Percentiles rank a stretch among this genome's conserved stretches.
phyloP scores from a whole-genome alignment of 805 yeast genomes.

The Candida krabiensis region DNA sequence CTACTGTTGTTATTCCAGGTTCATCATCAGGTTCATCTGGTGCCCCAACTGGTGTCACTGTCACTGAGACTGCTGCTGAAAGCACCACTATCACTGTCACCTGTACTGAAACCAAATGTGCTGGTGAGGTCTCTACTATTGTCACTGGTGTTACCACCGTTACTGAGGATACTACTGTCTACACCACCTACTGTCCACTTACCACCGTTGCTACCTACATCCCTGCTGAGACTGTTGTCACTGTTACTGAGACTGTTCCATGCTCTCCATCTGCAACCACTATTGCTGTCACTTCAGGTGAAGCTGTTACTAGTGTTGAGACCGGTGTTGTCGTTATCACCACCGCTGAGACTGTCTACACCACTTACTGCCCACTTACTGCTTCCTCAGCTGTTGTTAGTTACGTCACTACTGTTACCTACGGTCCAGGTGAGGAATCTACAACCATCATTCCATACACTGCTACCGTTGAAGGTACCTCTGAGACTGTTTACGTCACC shows the following conservation, averaged over 20 bases:
- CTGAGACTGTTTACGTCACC: slow-evolving; percentile 14
- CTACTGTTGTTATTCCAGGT: slow-evolving; percentile 17
- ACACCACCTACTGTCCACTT: slow-evolving; percentile 38
- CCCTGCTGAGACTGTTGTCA: slow-evolving; percentile 17
- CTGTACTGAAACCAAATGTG: slow-evolving; percentile 21
- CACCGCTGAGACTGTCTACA: slow-evolving; percentile 21
- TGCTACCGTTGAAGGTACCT: slow-evolving; percentile 11
- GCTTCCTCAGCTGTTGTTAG: slow-evolving; percentile 12
- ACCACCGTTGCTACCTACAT: slow-evolving; percentile 20
- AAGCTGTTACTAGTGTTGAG: slow-evolving; percentile 17
- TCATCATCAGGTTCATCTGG: slow-evolving; percentile 7
- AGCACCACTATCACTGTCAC: slow-evolving; percentile 23
- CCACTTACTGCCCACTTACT: slow-evolving; percentile 37
- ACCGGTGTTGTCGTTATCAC: slow-evolving; percentile 27
- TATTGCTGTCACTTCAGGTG: slow-evolving; percentile 22
- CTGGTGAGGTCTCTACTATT: slow-evolving; percentile 22
- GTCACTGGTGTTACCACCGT: slow-evolving; percentile 30
- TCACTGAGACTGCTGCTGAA: slow-evolving; percentile 17
- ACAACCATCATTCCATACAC: slow-evolving; percentile 6
- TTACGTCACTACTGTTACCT: slow-evolving; percentile 11
- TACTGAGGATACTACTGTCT: slow-evolving; percentile 22
- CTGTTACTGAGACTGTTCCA: slow-evolving; percentile 4
- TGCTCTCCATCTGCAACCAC: slow-evolving; percentile 13
- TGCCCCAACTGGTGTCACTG: slow-evolving; percentile 9
- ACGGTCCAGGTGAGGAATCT: slow-evolving; percentile 7